phyloP scores from a whole-genome alignment of 768 basidiomycete species.

The Podaxis pistillaris region DNA sequence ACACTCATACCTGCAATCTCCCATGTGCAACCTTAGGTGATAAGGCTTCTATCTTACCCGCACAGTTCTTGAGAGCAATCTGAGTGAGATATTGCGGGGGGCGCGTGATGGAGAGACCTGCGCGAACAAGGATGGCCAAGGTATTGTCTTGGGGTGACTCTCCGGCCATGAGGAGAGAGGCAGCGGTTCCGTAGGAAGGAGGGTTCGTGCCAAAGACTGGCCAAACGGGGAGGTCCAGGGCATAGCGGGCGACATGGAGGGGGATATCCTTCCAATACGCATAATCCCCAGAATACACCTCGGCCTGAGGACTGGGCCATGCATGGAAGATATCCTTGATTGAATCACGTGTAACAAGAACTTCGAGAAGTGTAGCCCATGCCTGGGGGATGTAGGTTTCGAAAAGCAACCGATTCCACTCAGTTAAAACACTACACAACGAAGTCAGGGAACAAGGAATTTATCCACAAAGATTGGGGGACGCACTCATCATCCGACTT shows the following conservation, averaged over 20 bases:
- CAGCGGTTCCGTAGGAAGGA: conserved; percentile 1
- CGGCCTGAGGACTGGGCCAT: conserved; percentile 37
- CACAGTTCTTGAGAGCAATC: conserved; percentile 19
- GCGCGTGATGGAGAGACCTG: conserved; percentile 33
- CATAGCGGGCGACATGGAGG: conserved; percentile 23
- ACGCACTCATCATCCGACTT: conserved; percentile 37
- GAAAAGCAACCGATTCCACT: conserved; percentile 50
- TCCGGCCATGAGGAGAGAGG: conserved; percentile 26
- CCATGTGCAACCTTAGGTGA: not conserved
- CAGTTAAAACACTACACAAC: conserved; percentile 36
- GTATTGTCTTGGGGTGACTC: conserved; percentile 10
- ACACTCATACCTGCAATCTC: not conserved
- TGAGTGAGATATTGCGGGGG: conserved; percentile 34
- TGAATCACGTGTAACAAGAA: conserved; percentile 23
- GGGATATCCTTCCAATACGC: conserved; percentile 38
- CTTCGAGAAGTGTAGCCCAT: conserved; percentile 36
- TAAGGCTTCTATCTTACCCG: not conserved
- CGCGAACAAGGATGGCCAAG: conserved; percentile 27
- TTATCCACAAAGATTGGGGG: not conserved
- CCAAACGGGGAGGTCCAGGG: conserved; percentile 33
- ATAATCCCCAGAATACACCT: conserved; percentile 35
- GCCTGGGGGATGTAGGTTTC: conserved; percentile 40
- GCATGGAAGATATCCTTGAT: conserved; percentile 31
- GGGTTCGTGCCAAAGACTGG: conserved; percentile 26
- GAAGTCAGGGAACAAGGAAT: not conserved